Conservation (phyloP, 805 yeast species). For the Ogataea degrootiae region DNA sequence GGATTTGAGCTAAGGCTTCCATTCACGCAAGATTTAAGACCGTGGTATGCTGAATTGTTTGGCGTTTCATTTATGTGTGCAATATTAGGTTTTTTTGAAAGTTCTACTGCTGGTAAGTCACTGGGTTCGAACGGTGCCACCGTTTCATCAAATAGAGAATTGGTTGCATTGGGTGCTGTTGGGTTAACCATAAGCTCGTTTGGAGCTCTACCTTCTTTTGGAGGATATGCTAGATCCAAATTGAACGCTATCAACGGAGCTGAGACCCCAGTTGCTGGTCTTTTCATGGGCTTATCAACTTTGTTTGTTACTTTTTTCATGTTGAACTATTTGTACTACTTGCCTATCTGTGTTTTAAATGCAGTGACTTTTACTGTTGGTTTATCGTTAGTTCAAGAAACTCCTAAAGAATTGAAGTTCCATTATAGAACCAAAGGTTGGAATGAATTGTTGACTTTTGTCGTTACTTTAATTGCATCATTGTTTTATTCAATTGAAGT, state of each 20-base stretch:
- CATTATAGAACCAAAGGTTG: constrained; percentile 72
- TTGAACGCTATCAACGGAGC: constrained; percentile 88
- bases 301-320: constrained; percentile 58
- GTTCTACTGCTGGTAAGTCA: constrained; percentile 88
- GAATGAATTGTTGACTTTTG: constrained; percentile 67
- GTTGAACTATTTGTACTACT: constrained; percentile 58
- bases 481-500: constrained; percentile 76
- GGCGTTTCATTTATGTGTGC: constrained; percentile 76
- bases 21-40: constrained; percentile 39
- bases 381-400: constrained; percentile 70
- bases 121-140: constrained; percentile 70
- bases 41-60: constrained; percentile 50
- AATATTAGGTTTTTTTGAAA: constrained; percentile 84
- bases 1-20: constrained; percentile 55
- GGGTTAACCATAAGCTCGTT: constrained; percentile 56
- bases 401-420: constrained; percentile 72
- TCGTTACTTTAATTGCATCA: constrained; percentile 59
- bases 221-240: constrained; percentile 92
- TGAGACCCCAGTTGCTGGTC: constrained; percentile 77
- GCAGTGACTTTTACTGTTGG: constrained; percentile 81
- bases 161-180: constrained; percentile 81
- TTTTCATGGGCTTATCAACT: constrained; percentile 73
- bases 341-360: constrained; percentile 77
- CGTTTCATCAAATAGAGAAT: constrained; percentile 81
- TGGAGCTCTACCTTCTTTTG: constrained; percentile 85